Conservation (phyloP, 1,284 basidiomycete genomes). For the Ceratobasidium papillatum region DNA sequence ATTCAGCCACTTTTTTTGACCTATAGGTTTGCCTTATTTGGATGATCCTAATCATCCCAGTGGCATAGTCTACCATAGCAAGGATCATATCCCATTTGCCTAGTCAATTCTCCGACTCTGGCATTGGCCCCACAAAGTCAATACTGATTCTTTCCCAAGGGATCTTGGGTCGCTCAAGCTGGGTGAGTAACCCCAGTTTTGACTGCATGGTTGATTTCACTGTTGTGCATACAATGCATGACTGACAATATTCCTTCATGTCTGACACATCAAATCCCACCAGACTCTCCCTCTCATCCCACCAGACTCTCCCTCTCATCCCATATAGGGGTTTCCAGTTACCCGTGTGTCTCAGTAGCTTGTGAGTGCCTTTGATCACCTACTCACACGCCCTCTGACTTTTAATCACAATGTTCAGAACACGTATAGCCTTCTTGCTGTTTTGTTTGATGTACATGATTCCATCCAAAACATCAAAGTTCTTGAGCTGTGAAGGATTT, state of each 20-base stretch:
- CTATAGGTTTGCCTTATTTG: slow-evolving; percentile 50
- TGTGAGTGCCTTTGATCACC: slow-evolving; percentile 25
- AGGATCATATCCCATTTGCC: slow-evolving; percentile 54
- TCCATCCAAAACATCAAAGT: slow-evolving; percentile 49
- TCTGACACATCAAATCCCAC: slow-evolving; percentile 45
- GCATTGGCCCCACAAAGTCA: slow-evolving; percentile 59
- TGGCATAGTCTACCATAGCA: slow-evolving; percentile 54
- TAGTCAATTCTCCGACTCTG: slow-evolving; percentile 50
- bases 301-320: slow-evolving; percentile 44
- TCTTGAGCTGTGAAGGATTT: slow-evolving; percentile 45
- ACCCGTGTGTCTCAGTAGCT: slow-evolving; percentile 43
- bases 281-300: slow-evolving; percentile 41
- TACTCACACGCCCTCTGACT: slow-evolving; percentile 13
- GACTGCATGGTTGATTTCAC: slow-evolving; percentile 36
- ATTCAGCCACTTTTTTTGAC: slow-evolving; percentile 55
- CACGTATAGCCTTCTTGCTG: slow-evolving; percentile 49
- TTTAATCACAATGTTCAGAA: slow-evolving; percentile 49
- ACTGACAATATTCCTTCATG: slow-evolving; percentile 25
- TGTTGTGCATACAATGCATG: slow-evolving; percentile 39
- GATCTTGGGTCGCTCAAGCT: slow-evolving; percentile 49
- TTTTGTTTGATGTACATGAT: slow-evolving; percentile 47
- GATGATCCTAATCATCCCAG: slow-evolving; percentile 53
- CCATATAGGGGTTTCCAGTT: slow-evolving; percentile 40
- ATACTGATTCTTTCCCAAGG: slow-evolving; percentile 57
- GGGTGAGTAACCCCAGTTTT: slow-evolving; percentile 52